Evolutionary conservation across 305 asterid species (phyloP).

Genomic region (Coffea humblotiana): DNA sequence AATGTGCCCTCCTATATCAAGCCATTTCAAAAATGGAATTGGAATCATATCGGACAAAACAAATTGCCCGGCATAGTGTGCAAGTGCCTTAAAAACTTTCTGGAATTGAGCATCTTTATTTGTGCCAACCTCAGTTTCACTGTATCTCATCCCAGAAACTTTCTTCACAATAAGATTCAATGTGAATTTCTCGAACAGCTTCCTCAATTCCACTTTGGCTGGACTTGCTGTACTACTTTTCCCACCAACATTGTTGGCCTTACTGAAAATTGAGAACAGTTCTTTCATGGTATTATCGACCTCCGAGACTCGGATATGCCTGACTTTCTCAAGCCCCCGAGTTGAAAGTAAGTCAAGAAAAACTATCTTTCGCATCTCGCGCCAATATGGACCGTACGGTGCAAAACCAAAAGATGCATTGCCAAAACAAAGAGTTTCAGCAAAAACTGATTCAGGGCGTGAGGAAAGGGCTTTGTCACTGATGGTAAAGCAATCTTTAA

Average conservation of each 20-base stretch:
- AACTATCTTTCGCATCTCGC: constrained; percentile 3
- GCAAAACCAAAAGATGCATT: constrained; percentile 26
- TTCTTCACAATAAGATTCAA: constrained; percentile 35
- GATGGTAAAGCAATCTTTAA: constrained; percentile 54
- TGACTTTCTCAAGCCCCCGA: constrained; percentile 27
- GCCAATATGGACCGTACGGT: constrained; percentile 44
- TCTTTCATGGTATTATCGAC: constrained; percentile 24
- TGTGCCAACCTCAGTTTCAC: not conserved
- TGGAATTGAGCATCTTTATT: constrained; percentile 25
- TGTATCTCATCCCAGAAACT: constrained; percentile 32
- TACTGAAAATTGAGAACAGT: not conserved
- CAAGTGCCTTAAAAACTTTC: constrained; percentile 29
- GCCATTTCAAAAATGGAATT: constrained; percentile 26
- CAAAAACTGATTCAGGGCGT: constrained; percentile 28
- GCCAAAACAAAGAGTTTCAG: constrained; percentile 25
- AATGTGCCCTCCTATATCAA: constrained; percentile 40
- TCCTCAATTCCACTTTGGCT: constrained; percentile 17
- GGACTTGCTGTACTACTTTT: not conserved
- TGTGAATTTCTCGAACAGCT: constrained; percentile 31
- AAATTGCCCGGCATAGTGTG: constrained; percentile 32
- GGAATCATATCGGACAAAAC: constrained; percentile 34
- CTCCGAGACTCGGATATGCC: constrained; percentile 33
- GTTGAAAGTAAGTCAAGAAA: no score
- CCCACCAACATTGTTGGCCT: not conserved
- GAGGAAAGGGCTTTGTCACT: constrained; percentile 34